Conservation (phyloP, 768 basidiomycete genomes). For the Lentinula sp. region DNA sequence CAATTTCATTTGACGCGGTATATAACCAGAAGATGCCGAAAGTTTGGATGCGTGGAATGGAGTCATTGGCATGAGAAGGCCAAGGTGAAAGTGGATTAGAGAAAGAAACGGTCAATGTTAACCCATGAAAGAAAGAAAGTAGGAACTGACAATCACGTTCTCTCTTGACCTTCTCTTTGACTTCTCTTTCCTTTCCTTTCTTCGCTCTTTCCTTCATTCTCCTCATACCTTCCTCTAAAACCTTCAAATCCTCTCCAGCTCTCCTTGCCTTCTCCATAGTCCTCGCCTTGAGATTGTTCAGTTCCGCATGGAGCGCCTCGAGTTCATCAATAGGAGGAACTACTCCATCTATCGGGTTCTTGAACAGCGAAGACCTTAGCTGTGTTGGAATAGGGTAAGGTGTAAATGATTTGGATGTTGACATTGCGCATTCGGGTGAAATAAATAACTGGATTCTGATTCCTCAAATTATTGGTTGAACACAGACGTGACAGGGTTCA, state of each 20-base stretch:
- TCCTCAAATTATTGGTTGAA: neutral
- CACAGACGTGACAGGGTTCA: neutral
- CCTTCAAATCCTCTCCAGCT: conserved; percentile 68
- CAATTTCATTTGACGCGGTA: neutral
- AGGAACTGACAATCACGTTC: conserved; percentile 69
- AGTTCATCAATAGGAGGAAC: conserved; percentile 74
- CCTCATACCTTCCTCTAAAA: conserved; percentile 72
- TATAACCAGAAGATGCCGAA: neutral
- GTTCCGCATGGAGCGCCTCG: conserved; percentile 56
- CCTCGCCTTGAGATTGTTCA: conserved; percentile 44
- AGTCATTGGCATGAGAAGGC: neutral
- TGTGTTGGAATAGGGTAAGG: conserved; percentile 40
- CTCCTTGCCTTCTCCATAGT: conserved; percentile 63
- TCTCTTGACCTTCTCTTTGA: conserved; percentile 64
- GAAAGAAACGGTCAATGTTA: conserved; percentile 14
- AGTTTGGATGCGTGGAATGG: neutral
- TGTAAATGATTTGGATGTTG: conserved; percentile 42
- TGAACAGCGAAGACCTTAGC: conserved; percentile 56
- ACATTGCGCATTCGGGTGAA: conserved; percentile 34
- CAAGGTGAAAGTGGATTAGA: neutral
- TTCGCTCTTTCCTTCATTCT: conserved; percentile 72
- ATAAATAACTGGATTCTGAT: neutral
- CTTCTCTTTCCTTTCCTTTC: conserved; percentile 58
- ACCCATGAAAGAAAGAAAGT: conserved; percentile 6
- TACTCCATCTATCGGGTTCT: conserved; percentile 48